phyloP scores from a whole-genome alignment of 495 filamentous ascomycete genomes.

The Paragyromitra xinjiangensis region DNA sequence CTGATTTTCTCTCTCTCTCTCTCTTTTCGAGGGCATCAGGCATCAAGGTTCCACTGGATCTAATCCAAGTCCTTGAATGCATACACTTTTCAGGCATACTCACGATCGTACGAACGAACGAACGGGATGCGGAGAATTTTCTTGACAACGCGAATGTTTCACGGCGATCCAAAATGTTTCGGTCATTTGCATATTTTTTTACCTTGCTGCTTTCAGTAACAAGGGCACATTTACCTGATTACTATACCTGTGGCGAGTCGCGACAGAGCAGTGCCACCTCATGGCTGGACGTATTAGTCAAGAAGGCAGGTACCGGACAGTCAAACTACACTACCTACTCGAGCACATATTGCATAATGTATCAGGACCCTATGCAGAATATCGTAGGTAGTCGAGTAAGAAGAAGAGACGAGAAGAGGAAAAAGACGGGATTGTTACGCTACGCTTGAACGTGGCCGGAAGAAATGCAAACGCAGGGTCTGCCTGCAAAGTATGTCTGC shows the following conservation, averaged over 20 bases:
- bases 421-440: conserved; percentile 16
- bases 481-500: conserved; percentile 37
- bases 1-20: not conserved
- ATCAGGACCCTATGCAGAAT: not conserved
- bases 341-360: conserved; percentile 9
- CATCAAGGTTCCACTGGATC: conserved; percentile 31
- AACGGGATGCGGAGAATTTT: conserved; percentile 13
- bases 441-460: conserved; percentile 5
- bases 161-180: conserved; percentile 29
- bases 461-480: conserved; percentile 40
- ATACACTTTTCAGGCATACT: conserved; percentile 19
- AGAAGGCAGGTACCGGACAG: conserved; percentile 15
- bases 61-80: conserved; percentile 28
- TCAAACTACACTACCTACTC: not conserved
- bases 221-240: conserved; percentile 14
- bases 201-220: conserved; percentile 9
- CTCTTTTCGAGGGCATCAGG: conserved; percentile 8
- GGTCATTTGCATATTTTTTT: not conserved
- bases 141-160: conserved; percentile 36
- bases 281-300: not conserved
- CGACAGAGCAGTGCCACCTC: not conserved
- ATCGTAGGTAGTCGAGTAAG: not conserved
- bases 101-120: conserved; percentile 29
- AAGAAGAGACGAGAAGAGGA: conserved; percentile 10
- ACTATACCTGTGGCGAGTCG: conserved; percentile 10